Evolutionary conservation across 2,329 filamentous ascomycete species (phyloP).

Genomic region (Cladosporium sp.): DNA sequence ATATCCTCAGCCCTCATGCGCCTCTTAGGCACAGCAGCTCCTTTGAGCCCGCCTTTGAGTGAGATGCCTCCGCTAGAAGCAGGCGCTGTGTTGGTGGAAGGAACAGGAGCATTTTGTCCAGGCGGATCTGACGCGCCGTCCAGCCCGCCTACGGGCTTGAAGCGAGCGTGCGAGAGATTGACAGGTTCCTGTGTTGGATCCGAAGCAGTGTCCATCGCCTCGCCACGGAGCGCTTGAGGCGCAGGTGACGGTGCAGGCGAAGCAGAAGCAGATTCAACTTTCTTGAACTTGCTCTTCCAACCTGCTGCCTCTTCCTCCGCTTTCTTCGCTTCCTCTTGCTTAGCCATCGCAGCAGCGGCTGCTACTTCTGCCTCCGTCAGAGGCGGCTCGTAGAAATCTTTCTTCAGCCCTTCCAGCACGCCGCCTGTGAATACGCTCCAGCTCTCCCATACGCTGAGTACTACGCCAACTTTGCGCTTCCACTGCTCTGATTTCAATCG

Average conservation of each 20-base stretch:
- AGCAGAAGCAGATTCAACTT: constrained; percentile 53
- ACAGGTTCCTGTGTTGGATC: background rate
- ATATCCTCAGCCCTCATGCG: constrained; percentile 77
- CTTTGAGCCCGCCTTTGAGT: constrained; percentile 21
- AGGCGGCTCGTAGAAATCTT: constrained; percentile 71
- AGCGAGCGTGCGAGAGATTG: constrained; percentile 22
- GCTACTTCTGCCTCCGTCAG: constrained; percentile 48
- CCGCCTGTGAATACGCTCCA: constrained; percentile 70
- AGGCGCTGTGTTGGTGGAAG: background rate
- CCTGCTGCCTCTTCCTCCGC: constrained; percentile 24
- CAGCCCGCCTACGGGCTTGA: constrained; percentile 43
- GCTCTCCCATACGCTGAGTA: constrained; percentile 69
- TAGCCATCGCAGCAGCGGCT: constrained; percentile 64
- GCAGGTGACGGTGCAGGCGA: constrained; percentile 27
- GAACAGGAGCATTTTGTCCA: constrained; percentile 26
- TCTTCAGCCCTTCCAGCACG: constrained; percentile 69
- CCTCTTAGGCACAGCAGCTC: background rate
- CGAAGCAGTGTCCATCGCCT: background rate
- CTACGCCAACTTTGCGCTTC: constrained; percentile 70
- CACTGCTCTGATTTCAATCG: constrained; percentile 80
- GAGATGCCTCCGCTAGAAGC: constrained; percentile 31
- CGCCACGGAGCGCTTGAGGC: constrained; percentile 32
- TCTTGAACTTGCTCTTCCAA: constrained; percentile 43
- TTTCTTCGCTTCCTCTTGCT: constrained; percentile 42
- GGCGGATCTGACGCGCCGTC: constrained; percentile 45